Evolutionary conservation across 768 basidiomycete species (phyloP), one percentile per base, ranked within the genome.

Genomic region (Tephrocybe sp.): DNA sequence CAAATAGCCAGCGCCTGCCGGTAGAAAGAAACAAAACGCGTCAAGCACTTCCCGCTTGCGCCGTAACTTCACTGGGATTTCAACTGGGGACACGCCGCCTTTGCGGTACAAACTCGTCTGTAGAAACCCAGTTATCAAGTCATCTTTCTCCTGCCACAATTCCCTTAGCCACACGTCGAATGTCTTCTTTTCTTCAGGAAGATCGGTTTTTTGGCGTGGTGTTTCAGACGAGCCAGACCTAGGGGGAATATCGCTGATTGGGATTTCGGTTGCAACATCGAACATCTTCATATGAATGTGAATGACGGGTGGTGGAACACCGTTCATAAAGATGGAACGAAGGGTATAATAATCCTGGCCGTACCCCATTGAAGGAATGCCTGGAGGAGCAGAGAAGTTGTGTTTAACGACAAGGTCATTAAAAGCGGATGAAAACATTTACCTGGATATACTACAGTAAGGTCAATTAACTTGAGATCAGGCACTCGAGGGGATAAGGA

Each of bases 391-490:
- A 25, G 1, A 23, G n/a, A n/a, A n/a, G n/a, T n/a, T n/a, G 21
- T 29, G 11, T 29, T 29, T 11, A 11, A 12, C 21, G 19, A 22
- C 34, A 45, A 45, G 29, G 12, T 10, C 38, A 21, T 30, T 44
- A 31, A 31, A 27, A 22, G 22, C n/a, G 16, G 7, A 19, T 13
- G 36, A 36, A n/a, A 46, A 16, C 27, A 42, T 48, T 6, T 64
- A 83, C 94, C 94, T 55, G 93, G 91, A 68, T 99, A 99, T 22
- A 86, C 80, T 53, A 95, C 75, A 0, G 97, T 98, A 38, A 97
- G 72, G 63, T 98, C 97, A n/a, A 98, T 71, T 11, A 99, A 65
- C 56, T 84, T 80, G 50, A 99, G 71, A 46, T 78, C 77, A 22
- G 86, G 86, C 19, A 94, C 78, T 50, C 86, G 80, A 18, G 92